Base-by-base conservation (phyloP, 2,329 filamentous ascomycete genomes). In the Aureobasidium leucospermi region DNA sequence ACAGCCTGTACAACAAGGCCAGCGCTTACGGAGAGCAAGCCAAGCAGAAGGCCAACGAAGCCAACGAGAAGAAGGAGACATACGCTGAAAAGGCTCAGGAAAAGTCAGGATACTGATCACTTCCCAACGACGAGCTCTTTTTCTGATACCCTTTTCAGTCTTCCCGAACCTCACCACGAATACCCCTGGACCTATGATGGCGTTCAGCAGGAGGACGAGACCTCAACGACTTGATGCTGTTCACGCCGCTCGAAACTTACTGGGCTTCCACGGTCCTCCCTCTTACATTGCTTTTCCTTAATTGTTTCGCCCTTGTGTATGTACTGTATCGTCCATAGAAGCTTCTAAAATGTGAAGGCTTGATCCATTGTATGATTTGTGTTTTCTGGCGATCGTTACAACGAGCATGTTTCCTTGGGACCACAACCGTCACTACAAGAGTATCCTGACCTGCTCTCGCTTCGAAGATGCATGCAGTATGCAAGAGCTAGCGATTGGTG, bases 31-130 rank as follows among this genome's bases (percentile, higher is more conserved):
- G 57, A 46, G 62, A 66, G 16, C 66, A 71, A 45, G 63, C 63
- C 48, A 63, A 67, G 61, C 64, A 67, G 60, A 62, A 69, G 59
- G 66, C 66, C 63, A 43, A 31, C 52, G 41, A 56, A 6, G 67
- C 64, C 38, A 63, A 71, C 60, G 60, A 67, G 52, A 65, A 63
- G 45, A 65, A 65, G 32, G 62, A 65, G 58, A 60, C 66, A 56
- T 64, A 62, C 10, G 66, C 67, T 62, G 63, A 66, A 60, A 63
- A 67, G 61, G 64, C 60, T 9, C 59, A 66, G 60, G 60, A 64
- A 41, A 56, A 60, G 59, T 46, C 51, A 32, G 47, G 31, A 57
- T 57, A 28, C 15, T 46, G 52, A 57, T 34, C 29, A 46, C 41
- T 6, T 42, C 52, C 53, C 28, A 19, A 46, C 23, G 8, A 29